Conservation (phyloP, 495 filamentous ascomycete species). For the Xylaria scruposa region DNA sequence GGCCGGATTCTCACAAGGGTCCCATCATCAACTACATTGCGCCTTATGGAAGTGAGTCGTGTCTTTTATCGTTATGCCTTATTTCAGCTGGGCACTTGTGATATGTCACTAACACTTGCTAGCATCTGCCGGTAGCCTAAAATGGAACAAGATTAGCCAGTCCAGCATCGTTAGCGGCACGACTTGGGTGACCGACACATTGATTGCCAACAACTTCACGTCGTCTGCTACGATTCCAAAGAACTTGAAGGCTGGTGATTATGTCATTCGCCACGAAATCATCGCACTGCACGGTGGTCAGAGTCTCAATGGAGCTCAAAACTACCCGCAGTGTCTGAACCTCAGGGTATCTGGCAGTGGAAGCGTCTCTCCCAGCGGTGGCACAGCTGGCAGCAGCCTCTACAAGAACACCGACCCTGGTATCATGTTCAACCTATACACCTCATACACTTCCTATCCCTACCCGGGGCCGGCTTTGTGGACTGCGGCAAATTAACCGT, state of each 20-base stretch:
- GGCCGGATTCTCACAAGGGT: conserved; percentile 50
- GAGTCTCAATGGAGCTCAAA: conserved; percentile 63
- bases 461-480: conserved; percentile 42
- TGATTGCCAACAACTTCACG: conserved; percentile 66
- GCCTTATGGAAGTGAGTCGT: conserved; percentile 60
- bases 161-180: conserved; percentile 52
- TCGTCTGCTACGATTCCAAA: conserved; percentile 66
- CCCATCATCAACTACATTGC: conserved; percentile 63
- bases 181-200: conserved; percentile 64
- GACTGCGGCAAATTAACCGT: conserved; percentile 23
- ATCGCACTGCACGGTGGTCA: conserved; percentile 69
- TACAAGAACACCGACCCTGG: conserved; percentile 62
- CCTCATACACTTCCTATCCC: conserved; percentile 42
- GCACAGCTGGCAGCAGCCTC: conserved; percentile 58
- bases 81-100: not conserved
- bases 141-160: conserved; percentile 64
- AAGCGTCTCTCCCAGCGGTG: conserved; percentile 40
- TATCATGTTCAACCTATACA: conserved; percentile 64
- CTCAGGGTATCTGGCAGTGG: conserved; percentile 67
- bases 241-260: conserved; percentile 64
- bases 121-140: conserved; percentile 11
- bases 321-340: conserved; percentile 74
- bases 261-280: conserved; percentile 74
- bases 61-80: not conserved
- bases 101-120: not conserved